Percentiles rank a stretch among this genome's conserved stretches.
phyloP scores from a whole-genome alignment of 148 eudicot species.

The Dysphania ambrosioides region DNA sequence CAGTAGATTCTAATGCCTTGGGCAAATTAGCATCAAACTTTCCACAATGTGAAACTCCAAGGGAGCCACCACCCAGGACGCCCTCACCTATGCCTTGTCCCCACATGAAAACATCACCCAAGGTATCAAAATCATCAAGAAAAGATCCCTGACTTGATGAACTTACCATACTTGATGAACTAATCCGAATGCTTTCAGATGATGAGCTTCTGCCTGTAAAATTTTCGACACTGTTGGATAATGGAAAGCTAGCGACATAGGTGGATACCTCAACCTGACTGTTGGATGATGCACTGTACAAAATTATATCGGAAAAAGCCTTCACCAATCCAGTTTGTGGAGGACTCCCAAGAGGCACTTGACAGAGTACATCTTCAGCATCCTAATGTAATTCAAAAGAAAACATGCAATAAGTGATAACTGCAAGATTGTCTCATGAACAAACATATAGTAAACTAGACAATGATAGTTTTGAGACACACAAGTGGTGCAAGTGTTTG shows the following conservation, averaged over 20 bases:
- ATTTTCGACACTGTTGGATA: slow-evolving; percentile 36
- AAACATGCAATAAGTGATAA: slow-evolving; percentile 13
- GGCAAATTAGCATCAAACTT: slow-evolving; percentile 64
- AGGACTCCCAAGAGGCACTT: slow-evolving; percentile 38
- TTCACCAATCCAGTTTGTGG: slow-evolving; percentile 69
- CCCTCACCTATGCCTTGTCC: slow-evolving; percentile 76
- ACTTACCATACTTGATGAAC: slow-evolving; percentile 80
- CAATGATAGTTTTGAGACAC: slow-evolving; percentile 26
- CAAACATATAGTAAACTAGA: background rate
- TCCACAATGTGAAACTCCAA: slow-evolving; percentile 32
- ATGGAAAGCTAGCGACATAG: slow-evolving; percentile 31
- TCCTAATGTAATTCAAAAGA: slow-evolving; percentile 40
- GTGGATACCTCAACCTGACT: slow-evolving; percentile 38
- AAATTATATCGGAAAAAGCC: slow-evolving; percentile 64
- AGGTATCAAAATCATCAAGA: slow-evolving; percentile 71
- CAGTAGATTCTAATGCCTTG: slow-evolving; percentile 62
- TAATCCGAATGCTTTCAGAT: slow-evolving; percentile 61
- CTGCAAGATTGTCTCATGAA: background rate
- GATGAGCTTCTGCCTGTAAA: slow-evolving; percentile 48
- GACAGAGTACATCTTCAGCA: slow-evolving; percentile 38
- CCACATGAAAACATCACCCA: slow-evolving; percentile 84
- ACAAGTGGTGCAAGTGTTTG: slow-evolving; percentile 50
- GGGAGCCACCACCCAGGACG: slow-evolving; percentile 54
- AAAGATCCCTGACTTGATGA: slow-evolving; percentile 85
- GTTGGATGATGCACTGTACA: slow-evolving; percentile 52